Evolutionary conservation across 768 basidiomycete species (phyloP), one percentile per base, ranked within the genome.

Genomic region (Guyanaporus albipodus): DNA sequence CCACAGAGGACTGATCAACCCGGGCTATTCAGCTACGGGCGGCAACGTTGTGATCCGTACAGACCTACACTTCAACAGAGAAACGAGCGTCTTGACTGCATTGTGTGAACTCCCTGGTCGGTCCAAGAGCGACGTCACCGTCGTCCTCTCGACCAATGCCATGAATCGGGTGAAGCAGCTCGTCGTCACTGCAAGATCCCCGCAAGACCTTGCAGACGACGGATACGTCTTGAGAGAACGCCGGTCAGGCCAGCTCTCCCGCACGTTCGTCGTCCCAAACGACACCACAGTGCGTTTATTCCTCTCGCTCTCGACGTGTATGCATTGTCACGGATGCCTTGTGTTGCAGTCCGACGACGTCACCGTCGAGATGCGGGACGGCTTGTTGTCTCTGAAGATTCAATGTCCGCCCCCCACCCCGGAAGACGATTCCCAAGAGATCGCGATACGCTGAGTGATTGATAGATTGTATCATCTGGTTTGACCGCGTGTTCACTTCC

Each of bases 51-150:
- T 70, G 52, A 79, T 84, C 50, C 79, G 81, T 55, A 70, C 79
- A 24, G 86, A 87, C 65, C 66, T 82, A 42, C 71, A 77, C 59
- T 83, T 79, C 68, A 74, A 81, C 59, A 54, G 61, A 29, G 69
- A 72, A 27, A 76, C 73, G 41, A 72, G 73, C 61, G 59, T 72
- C 31, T 67, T 86, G 56, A 74, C 73, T 47, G 80, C 78, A 42
- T 71, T 79, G 67, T 75, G 86, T 59, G 85, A 87, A 65, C 69
- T 87, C 24, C 86, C 86, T 4, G 86, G 86, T 34, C 70, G 86
- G 60, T 75, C 74, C 58, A 76, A 71, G 51, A 62, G 63, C 51
- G 79, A 85, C 56, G 55, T 88, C 42, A 74, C 66, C 49, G 71
- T 87, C 66, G 73, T 72, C 40, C 73, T 89, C 45, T 75, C 77